These are phyloP conservation scores for Xylaria castorea DNA, from an alignment of 495 filamentous ascomycete species.

Conservation along the genomic window DNA sequence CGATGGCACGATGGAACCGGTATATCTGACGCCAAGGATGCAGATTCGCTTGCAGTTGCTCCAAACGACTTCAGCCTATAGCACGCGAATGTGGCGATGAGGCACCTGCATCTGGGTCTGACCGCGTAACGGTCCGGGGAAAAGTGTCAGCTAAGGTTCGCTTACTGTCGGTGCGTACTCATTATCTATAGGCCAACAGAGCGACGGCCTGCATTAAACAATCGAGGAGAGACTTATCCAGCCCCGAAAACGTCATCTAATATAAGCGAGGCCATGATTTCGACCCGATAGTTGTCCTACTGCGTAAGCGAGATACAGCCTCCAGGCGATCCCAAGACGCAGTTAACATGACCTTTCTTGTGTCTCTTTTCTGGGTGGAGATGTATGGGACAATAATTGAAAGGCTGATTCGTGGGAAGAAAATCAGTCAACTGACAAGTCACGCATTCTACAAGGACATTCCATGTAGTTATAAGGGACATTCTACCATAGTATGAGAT, in stretches of 20 bases:
- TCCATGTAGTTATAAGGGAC: background rate
- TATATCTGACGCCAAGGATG: constrained; percentile 6
- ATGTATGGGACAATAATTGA: background rate
- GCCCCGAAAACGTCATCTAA: constrained; percentile 6
- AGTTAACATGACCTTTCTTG: background rate
- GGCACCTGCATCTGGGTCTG: constrained; percentile 11
- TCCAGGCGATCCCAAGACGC: background rate
- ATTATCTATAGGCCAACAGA: background rate
- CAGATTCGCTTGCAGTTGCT: constrained; percentile 22
- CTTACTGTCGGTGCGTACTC: background rate
- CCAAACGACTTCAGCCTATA: constrained; percentile 23
- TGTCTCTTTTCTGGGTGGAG: background rate
- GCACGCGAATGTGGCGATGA: background rate
- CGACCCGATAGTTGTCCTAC: background rate
- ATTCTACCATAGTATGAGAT: too few relatives aligned
- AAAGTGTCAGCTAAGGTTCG: constrained; percentile 9
- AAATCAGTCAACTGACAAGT: background rate
- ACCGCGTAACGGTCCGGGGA: background rate
- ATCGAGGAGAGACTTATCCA: background rate
- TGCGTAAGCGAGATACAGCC: constrained; percentile 11
- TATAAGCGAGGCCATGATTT: constrained; percentile 7
- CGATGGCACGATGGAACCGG: constrained; percentile 12
- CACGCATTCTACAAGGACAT: background rate
- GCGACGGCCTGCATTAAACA: background rate
- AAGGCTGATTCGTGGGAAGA: background rate